A percentile compares a stretch with the other conserved stretches of the same genome.
These are phyloP conservation scores for Nowakowskiella sp. DNA, from an alignment of 192 early-diverging fungal species.

Conservation along the genomic window DNA sequence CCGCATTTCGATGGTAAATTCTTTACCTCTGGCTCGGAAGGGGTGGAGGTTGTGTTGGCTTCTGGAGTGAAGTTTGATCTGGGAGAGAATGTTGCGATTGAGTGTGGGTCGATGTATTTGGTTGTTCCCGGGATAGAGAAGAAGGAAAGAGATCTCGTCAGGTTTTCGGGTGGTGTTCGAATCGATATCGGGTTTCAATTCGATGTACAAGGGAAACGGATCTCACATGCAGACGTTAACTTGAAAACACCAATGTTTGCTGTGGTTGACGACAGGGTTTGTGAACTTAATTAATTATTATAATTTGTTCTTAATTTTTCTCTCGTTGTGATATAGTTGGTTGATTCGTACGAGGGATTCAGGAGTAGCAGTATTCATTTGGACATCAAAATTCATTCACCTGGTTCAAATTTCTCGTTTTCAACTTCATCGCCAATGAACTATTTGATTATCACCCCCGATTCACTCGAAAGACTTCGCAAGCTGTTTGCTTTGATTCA, in stretches of 20 bases:
- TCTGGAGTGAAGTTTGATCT: constrained; percentile 28
- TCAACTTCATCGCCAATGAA: constrained; percentile 23
- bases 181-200: constrained; percentile 25
- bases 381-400: constrained; percentile 26
- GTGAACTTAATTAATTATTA: constrained; percentile 14
- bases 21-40: constrained; percentile 38
- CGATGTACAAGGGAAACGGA: constrained; percentile 1
- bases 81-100: constrained; percentile 32
- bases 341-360: constrained; percentile 36
- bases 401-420: constrained; percentile 17
- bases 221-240: background rate
- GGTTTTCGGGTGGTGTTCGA: constrained; percentile 33
- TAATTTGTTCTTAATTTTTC: constrained; percentile 2
- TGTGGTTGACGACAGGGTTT: no score
- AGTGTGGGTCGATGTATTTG: constrained; percentile 31
- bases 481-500: constrained; percentile 37
- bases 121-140: constrained; percentile 18
- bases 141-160: constrained; percentile 6
- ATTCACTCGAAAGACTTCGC: constrained; percentile 21
- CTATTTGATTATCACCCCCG: constrained; percentile 26
- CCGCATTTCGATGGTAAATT: constrained; percentile 39
- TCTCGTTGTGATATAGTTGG: background rate
- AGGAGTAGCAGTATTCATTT: constrained; percentile 25
- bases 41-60: constrained; percentile 28
- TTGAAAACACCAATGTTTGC: no score